A percentile compares a stretch with the other conserved stretches of the same genome.
These are phyloP conservation scores for Fusarium pseudoanthophilum DNA, from an alignment of 2,329 filamentous ascomycete species.

Conservation along the genomic window DNA sequence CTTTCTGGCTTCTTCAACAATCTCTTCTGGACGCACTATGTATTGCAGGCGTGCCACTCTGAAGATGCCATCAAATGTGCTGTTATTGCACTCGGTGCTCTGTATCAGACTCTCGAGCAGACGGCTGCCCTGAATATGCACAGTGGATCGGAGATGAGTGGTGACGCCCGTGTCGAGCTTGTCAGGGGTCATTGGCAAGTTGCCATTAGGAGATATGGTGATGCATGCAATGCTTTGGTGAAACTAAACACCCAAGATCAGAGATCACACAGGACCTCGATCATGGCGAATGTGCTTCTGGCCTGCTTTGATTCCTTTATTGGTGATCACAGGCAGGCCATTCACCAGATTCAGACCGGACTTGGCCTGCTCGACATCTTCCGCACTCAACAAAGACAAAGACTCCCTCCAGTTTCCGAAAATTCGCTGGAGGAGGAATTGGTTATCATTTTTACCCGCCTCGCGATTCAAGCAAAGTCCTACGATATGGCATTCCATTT, in stretches of 20 bases:
- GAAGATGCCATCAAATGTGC: conserved; percentile 72
- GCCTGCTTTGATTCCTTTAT: conserved; percentile 77
- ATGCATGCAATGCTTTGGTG: conserved; percentile 64
- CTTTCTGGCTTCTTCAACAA: conserved; percentile 75
- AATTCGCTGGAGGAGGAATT: conserved; percentile 68
- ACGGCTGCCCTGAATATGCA: conserved; percentile 61
- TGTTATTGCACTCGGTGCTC: conserved; percentile 71
- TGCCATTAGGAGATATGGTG: conserved; percentile 68
- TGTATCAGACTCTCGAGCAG: conserved; percentile 74
- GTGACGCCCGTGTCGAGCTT: conserved; percentile 42
- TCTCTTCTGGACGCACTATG: conserved; percentile 71
- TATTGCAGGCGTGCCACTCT: conserved; percentile 71
- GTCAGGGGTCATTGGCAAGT: conserved; percentile 67
- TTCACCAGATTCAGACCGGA: conserved; percentile 69
- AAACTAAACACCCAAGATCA: conserved; percentile 56
- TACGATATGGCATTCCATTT: conserved; percentile 77
- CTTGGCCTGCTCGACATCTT: conserved; percentile 65
- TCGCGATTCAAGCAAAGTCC: conserved; percentile 73
- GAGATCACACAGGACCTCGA: conserved; percentile 61
- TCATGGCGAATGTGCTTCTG: conserved; percentile 74
- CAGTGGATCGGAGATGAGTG: conserved; percentile 10
- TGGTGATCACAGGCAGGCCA: conserved; percentile 70
- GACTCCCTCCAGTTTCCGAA: conserved; percentile 45
- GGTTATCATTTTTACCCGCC: conserved; percentile 70
- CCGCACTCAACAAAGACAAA: conserved; percentile 55